A percentile compares a stretch with the other conserved stretches of the same genome.
Evolutionary conservation across 768 basidiomycete species (phyloP).

Genomic region (Lyophyllum atratum): DNA sequence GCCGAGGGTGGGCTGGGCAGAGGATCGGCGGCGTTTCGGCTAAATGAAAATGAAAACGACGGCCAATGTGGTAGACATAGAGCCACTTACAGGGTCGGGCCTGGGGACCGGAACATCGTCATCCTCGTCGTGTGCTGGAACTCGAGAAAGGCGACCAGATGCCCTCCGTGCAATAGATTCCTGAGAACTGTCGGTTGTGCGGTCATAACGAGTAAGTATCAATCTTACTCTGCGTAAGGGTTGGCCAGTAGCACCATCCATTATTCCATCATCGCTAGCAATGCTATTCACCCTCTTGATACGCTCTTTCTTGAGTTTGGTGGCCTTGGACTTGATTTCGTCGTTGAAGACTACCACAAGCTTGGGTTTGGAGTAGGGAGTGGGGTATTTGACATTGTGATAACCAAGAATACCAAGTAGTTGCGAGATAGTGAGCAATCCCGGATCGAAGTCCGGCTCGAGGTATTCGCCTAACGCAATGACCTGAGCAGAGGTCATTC

Average conservation of each 20-base stretch:
- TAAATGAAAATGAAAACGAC: constrained; percentile 28
- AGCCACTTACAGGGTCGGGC: constrained; percentile 58
- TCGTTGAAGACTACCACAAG: constrained; percentile 78
- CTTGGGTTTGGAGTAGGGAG: constrained; percentile 76
- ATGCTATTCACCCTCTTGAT: constrained; percentile 66
- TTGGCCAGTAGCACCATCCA: constrained; percentile 79
- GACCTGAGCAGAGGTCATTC: constrained; percentile 76
- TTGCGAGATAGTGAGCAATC: constrained; percentile 76
- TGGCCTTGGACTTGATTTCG: constrained; percentile 63
- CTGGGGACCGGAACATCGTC: constrained; percentile 42
- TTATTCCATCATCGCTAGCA: constrained; percentile 83
- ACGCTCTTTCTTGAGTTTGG: constrained; percentile 63
- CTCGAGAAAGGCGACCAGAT: constrained; percentile 65
- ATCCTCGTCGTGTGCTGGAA: constrained; percentile 50
- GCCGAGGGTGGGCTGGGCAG: constrained; percentile 72
- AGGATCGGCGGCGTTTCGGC: constrained; percentile 82
- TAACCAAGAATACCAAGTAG: constrained; percentile 75
- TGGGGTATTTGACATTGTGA: constrained; percentile 75
- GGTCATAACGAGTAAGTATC: neutral
- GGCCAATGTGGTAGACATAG: neutral
- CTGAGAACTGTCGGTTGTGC: constrained; percentile 16
- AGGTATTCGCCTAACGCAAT: constrained; percentile 79
- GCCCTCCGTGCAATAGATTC: constrained; percentile 47
- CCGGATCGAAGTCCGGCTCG: constrained; percentile 74
- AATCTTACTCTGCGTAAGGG: constrained; percentile 37